Percentiles rank a stretch among this genome's conserved stretches.
Evolutionary conservation across 2,329 filamentous ascomycete species (phyloP).

Genomic region (Beauveria brongniartii): DNA sequence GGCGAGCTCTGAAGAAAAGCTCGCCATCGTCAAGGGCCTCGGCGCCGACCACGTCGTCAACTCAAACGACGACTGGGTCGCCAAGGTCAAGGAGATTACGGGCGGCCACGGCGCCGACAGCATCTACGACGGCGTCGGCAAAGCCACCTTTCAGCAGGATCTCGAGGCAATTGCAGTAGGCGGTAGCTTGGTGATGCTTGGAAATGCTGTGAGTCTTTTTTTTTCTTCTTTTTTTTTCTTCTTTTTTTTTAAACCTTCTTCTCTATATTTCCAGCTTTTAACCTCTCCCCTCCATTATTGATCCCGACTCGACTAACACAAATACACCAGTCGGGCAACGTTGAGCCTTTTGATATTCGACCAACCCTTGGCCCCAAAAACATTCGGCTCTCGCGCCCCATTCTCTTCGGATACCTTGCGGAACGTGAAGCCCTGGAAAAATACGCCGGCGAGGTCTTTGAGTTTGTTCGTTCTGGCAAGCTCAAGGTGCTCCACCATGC

Average conservation of each 20-base stretch:
- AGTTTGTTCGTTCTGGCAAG: slow-evolving; percentile 59
- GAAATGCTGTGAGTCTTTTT: slow-evolving; percentile 58
- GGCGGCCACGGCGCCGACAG: slow-evolving; percentile 63
- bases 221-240: not conserved
- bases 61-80: slow-evolving; percentile 53
- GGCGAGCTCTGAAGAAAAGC: slow-evolving; percentile 65
- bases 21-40: slow-evolving; percentile 57
- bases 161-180: slow-evolving; percentile 68
- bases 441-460: slow-evolving; percentile 66
- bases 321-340: slow-evolving; percentile 50
- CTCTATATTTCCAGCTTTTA: not conserved
- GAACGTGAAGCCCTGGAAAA: slow-evolving; percentile 62
- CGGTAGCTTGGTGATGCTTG: slow-evolving; percentile 70
- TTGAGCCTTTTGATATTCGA: slow-evolving; percentile 54
- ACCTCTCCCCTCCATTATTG: no score
- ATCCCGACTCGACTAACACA: slow-evolving; percentile 10
- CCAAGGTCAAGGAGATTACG: slow-evolving; percentile 60
- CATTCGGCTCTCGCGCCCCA: slow-evolving; percentile 66
- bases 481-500: slow-evolving; percentile 68
- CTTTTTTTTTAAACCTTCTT: no score
- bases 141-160: slow-evolving; percentile 72
- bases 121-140: slow-evolving; percentile 81
- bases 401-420: slow-evolving; percentile 61
- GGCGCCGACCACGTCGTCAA: slow-evolving; percentile 68
- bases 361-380: slow-evolving; percentile 63